Evolutionary conservation across 306 rosid genomes (phyloP).

Genomic region (Aeschynomene evenia): DNA sequence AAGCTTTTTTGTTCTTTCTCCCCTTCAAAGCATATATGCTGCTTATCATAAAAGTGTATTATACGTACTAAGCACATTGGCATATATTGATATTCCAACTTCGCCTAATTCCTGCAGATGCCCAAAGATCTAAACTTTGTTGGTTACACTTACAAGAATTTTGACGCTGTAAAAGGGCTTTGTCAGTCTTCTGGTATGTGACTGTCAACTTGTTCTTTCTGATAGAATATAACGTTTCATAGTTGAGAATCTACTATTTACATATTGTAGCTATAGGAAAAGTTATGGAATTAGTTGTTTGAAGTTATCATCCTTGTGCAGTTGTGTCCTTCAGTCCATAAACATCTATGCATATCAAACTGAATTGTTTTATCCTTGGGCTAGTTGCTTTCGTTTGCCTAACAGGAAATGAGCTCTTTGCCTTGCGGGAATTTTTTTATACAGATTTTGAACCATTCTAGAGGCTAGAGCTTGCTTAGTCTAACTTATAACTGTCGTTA

Average conservation of each 20-base stretch:
- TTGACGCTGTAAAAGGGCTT: conserved; percentile 95
- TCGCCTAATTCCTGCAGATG: conserved; percentile 61
- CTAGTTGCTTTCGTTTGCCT: neutral
- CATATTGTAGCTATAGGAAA: neutral
- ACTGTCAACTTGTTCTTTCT: conserved; percentile 2
- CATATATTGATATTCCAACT: conserved; percentile 17
- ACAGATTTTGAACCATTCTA: conserved; percentile 7
- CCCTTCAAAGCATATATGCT: neutral
- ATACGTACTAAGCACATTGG: conserved; percentile 10
- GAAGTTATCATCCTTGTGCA: conserved; percentile 20
- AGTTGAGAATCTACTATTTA: neutral
- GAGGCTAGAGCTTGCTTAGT: conserved; percentile 5
- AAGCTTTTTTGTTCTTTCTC: conserved; percentile 7
- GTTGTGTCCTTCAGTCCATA: conserved; percentile 16
- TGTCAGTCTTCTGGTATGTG: conserved; percentile 71
- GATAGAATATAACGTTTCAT: neutral
- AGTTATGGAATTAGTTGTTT: conserved; percentile 1
- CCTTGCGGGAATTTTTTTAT: neutral
- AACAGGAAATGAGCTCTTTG: neutral
- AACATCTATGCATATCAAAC: conserved; percentile 10
- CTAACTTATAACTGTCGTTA: neutral
- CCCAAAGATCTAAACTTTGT: conserved; percentile 96
- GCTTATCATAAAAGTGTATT: neutral
- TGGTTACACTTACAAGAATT: conserved; percentile 96
- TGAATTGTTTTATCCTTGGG: neutral